Conservation (phyloP, 1,284 basidiomycete genomes). For the Retiboletus fuscus region DNA sequence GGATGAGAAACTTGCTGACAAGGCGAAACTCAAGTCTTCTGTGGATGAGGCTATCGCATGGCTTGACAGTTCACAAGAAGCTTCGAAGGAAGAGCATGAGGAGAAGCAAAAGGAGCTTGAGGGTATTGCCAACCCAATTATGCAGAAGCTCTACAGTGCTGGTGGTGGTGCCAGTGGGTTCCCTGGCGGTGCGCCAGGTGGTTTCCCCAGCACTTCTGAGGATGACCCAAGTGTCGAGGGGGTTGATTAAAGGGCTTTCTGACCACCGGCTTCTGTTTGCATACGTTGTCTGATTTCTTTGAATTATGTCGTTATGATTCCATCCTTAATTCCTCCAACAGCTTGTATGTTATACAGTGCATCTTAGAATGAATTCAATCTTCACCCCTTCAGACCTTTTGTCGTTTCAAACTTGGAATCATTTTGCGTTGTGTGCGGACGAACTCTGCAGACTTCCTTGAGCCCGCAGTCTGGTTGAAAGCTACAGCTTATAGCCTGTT, state of each 20-base stretch:
- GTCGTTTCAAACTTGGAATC: too few relatives aligned
- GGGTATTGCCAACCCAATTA: constrained; percentile 91
- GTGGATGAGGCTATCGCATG: constrained; percentile 90
- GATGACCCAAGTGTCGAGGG: constrained; percentile 92
- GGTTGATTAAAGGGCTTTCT: constrained; percentile 69
- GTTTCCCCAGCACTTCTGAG: constrained; percentile 68
- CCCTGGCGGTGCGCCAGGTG: constrained; percentile 65
- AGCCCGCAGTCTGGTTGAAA: too few relatives aligned
- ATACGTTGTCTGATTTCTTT: constrained; percentile 38
- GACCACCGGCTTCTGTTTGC: constrained; percentile 29
- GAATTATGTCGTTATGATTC: constrained; percentile 48
- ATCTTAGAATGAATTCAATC: constrained; percentile 47
- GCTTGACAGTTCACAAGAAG: constrained; percentile 93
- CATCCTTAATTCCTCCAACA: constrained; percentile 46
- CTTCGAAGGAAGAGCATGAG: constrained; percentile 96
- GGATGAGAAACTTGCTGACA: constrained; percentile 88
- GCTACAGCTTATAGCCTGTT: too few relatives aligned
- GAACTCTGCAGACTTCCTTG: too few relatives aligned
- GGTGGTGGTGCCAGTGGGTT: constrained; percentile 71
- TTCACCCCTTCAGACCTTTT: neutral
- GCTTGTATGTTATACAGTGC: constrained; percentile 49
- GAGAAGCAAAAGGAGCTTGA: constrained; percentile 97
- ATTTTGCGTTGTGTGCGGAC: too few relatives aligned
- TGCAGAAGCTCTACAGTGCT: constrained; percentile 90
- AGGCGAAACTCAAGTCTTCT: constrained; percentile 84